These are phyloP conservation scores for Gregarina niphandrodes DNA, from an alignment of 169 alveolate genomes.

Conservation along the genomic window DNA sequence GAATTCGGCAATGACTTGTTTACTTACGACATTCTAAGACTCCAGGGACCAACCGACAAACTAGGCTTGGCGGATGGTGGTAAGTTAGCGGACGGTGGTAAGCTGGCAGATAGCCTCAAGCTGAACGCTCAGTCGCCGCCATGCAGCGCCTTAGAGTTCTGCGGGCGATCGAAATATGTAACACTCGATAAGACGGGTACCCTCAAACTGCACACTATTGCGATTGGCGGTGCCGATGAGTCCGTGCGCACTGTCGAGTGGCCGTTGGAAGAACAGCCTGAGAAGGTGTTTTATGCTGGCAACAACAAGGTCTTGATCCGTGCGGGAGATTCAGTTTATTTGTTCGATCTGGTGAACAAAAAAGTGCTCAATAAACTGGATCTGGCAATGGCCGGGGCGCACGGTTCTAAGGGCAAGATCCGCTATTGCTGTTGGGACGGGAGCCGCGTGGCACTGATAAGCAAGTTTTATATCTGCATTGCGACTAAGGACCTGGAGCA, in stretches of 20 bases:
- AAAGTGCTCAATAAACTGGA: constrained; percentile 9
- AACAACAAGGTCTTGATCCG: constrained; percentile 17
- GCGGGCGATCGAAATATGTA: too few relatives aligned
- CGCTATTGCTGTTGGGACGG: constrained; percentile 1
- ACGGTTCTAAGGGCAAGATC: constrained; percentile 15
- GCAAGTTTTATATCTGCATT: not conserved
- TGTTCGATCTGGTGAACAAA: constrained; percentile 1
- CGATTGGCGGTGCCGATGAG: too few relatives aligned
- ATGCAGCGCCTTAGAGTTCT: not conserved
- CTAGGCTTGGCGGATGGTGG: too few relatives aligned
- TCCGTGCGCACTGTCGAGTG: too few relatives aligned
- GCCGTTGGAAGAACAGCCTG: too few relatives aligned
- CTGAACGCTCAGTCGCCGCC: constrained; percentile 16
- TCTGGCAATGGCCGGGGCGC: constrained; percentile 12
- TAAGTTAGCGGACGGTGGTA: too few relatives aligned
- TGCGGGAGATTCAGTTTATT: not conserved
- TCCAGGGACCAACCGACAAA: constrained; percentile 22
- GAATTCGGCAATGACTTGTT: not conserved
- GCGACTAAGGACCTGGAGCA: constrained; percentile 19
- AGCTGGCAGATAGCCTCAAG: too few relatives aligned
- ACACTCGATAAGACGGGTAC: too few relatives aligned
- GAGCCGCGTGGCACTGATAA: not conserved
- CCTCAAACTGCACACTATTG: too few relatives aligned
- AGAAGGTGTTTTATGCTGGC: constrained; percentile 21
- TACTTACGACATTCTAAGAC: constrained; percentile 14